These are phyloP conservation scores for Nicotiana rustica DNA, from an alignment of 305 asterid species.

Conservation along the genomic window DNA sequence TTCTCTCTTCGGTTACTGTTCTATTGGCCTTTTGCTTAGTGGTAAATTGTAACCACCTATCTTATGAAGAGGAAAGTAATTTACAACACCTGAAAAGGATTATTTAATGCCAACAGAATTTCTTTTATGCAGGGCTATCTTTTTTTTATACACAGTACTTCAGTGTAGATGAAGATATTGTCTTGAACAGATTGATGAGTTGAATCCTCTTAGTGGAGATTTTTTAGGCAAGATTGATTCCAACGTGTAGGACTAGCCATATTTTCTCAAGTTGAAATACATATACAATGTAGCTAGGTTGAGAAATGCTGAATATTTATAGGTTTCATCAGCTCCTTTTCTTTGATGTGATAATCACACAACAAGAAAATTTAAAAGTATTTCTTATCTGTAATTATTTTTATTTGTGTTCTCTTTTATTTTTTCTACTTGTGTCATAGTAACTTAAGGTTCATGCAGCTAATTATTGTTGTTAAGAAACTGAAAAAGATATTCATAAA, in stretches of 20 bases:
- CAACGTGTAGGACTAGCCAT: slow-evolving; percentile 70
- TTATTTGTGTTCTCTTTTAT: no score
- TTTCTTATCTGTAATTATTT: background rate
- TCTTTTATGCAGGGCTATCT: no score
- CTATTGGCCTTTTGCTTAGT: background rate
- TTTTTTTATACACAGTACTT: slow-evolving; percentile 70
- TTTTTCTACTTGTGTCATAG: background rate
- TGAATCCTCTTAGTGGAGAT: slow-evolving; percentile 81
- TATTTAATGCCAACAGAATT: slow-evolving; percentile 50
- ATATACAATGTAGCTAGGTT: background rate
- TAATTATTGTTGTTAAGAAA: background rate
- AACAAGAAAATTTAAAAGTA: background rate
- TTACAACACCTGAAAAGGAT: slow-evolving; percentile 77
- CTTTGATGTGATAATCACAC: background rate
- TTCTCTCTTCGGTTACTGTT: background rate
- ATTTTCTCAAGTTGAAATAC: background rate
- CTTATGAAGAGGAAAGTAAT: slow-evolving; percentile 66
- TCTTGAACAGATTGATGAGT: slow-evolving; percentile 84
- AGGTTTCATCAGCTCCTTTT: background rate
- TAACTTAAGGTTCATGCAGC: background rate
- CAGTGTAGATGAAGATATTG: slow-evolving; percentile 85
- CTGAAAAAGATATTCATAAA: background rate
- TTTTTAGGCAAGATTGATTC: slow-evolving; percentile 85
- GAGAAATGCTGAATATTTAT: background rate
- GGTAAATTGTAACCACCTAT: background rate